phyloP scores from a whole-genome alignment of 164 flowering plant genomes.

The Berberis thunbergii region DNA sequence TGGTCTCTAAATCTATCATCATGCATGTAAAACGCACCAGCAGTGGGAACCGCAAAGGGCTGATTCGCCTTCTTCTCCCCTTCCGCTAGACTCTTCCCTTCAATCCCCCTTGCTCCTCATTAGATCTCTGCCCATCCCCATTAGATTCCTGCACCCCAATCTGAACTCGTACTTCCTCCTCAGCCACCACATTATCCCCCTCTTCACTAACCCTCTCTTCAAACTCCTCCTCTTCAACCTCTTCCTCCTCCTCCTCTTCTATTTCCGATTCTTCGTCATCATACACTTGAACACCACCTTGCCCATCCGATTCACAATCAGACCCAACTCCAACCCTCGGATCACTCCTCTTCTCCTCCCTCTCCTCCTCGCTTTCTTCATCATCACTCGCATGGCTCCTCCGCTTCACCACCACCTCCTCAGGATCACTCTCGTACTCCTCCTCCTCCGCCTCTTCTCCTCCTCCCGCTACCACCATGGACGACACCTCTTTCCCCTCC shows the following conservation, averaged over 20 bases:
- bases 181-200: too few species aligned
- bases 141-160: too few species aligned
- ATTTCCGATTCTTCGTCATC: conserved; percentile 49
- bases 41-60: too few species aligned
- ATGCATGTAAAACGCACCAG: too few species aligned
- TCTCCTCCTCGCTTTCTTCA: conserved; percentile 49
- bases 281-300: conserved; percentile 67
- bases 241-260: conserved; percentile 17
- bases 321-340: conserved; percentile 18
- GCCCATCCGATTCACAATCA: conserved; percentile 53
- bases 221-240: not conserved
- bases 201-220: too few species aligned
- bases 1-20: too few species aligned
- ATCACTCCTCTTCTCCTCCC: conserved; percentile 17
- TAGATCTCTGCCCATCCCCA: not conserved
- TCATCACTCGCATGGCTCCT: conserved; percentile 92
- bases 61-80: too few species aligned
- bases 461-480: conserved; percentile 18
- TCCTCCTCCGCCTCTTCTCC: conserved; percentile 21
- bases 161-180: too few species aligned
- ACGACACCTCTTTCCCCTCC: not conserved
- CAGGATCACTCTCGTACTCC: conserved; percentile 97
- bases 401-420: conserved; percentile 72
- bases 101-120: conserved; percentile 3
- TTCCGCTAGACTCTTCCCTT: not conserved